A percentile compares a stretch with the other conserved stretches of the same genome.
Conservation (phyloP, 306 rosid genomes). For the Canavalia gladiata region DNA sequence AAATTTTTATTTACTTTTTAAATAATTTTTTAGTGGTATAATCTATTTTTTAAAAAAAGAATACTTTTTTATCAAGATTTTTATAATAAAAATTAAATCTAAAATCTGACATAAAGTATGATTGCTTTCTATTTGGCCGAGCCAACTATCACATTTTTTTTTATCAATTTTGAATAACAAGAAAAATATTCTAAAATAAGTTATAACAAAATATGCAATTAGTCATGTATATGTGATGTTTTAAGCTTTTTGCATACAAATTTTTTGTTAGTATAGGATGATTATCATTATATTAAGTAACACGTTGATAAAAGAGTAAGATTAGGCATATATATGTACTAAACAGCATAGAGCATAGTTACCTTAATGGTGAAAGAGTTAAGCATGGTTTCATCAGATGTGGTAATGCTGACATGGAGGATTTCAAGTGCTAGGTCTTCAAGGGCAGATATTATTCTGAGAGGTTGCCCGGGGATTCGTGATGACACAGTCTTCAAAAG, state of each 20-base stretch:
- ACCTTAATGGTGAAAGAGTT: conserved; percentile 90
- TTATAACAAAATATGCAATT: not conserved
- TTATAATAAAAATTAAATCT: too few species aligned
- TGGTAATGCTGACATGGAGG: conserved; percentile 61
- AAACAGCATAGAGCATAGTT: not conserved
- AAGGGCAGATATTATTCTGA: conserved; percentile 71
- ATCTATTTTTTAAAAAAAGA: too few species aligned
- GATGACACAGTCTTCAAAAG: conserved; percentile 75
- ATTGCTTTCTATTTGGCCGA: too few species aligned
- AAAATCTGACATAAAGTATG: too few species aligned
- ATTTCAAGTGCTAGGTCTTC: conserved; percentile 77
- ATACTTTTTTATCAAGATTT: too few species aligned
- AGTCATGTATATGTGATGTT: not conserved
- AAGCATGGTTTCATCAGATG: conserved; percentile 68
- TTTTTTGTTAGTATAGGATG: not conserved
- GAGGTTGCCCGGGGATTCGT: conserved; percentile 75
- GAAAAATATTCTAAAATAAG: not conserved
- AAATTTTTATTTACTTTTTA: too few species aligned
- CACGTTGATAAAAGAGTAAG: not conserved
- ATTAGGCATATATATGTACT: not conserved
- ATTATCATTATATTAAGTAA: not conserved
- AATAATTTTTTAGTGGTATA: too few species aligned
- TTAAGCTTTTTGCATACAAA: not conserved
- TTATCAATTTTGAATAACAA: too few species aligned
- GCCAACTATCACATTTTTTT: too few species aligned